Base-by-base conservation (phyloP, 768 basidiomycete species). In the Boletus rubroflammeus region DNA sequence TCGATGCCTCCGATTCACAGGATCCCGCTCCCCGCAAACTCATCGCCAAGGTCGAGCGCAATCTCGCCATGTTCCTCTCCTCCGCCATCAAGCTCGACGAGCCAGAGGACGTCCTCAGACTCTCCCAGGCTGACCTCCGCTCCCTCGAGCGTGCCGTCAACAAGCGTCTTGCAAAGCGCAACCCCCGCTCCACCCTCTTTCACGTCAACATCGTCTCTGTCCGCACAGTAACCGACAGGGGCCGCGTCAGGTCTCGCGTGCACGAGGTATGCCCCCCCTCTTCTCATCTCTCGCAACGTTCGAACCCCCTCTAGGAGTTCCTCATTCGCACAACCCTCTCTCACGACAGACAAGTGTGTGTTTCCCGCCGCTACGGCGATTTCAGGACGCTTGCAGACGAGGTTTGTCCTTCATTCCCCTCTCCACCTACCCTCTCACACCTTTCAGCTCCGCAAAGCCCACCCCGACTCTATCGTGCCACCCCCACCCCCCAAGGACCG, bases 181-280 rank as follows among this genome's bases (percentile, higher is more conserved):
- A 64, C 23, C 76, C 79, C 61, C 66, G 69, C 25, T 78, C 75
- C 61, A 80, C 81, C 42, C 75, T 77, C 2, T 98, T 98, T 61
- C 88, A 93, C 50, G 86, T 99, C 61, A 98, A 99, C 68, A 81
- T 99, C 42, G 81, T 98, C 41, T 84, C 90, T 39, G 90, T 99
- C 9, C 81, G 93, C 57, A 83, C 87, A 0, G 86, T 96, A 4
- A 72, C 83, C 5, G 88, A 91, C 69, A 94, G 85, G 72, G 90
- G 92, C 8, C 81, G 93, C 38, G 81, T 99, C 58, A 78, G 97
- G 54, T 93, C 83, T 67, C 83, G 86, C 61, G 81, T 77, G 13
- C 95, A 97, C 70, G 95, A 99, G 73, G 95, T 90, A 65, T 58
- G n/a, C 15, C 48, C 32, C 32, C 54, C 32, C 54, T 36, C 34